Evolutionary conservation across 1,284 basidiomycete species (phyloP), one percentile per base, ranked within the genome.

Genomic region (Clitocybe nebularis): DNA sequence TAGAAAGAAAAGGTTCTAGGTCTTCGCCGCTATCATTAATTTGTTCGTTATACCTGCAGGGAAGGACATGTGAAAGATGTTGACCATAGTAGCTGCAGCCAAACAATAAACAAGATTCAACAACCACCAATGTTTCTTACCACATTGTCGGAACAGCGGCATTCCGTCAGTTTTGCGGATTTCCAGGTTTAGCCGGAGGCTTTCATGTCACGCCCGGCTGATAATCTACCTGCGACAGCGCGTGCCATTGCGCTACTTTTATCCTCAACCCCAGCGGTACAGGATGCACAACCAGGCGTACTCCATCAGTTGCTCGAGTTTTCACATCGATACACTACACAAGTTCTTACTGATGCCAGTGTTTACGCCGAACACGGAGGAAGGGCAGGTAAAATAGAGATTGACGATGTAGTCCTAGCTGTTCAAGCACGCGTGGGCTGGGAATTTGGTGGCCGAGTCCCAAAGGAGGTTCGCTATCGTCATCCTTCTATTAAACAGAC

Each of bases 231-330:
- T 8, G 79, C 91, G 24, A 93, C 94, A 48, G 94, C 93, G 7
- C 80, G 94, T 21, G 79, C 94, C 21, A 93, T 98, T 39, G 92
- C 95, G 0, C 77, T 99, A 24, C 80, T 99, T 23, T 77, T 98
- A 19, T 90, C 94, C 2, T 89, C 92, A 0, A 93, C 92, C n/a
- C 93, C 95, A 3, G 77, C 84, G 3, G 85, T 98, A 0, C 84
- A 93, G 49, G 94, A 98, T 66, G 84, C 89, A 4, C 93, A 98
- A 54, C 93, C 94, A 4, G 86, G 86, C 2, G 95, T 98, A 2
- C 76, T 99, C 1, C 88, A 95, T 54, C 94, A 97, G 61, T 78
- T 99, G 3, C 80, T 98, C 43, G 95, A 99, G 66, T 97, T 99
- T 61, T 84, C 95, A 0, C 87, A 97, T 62, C 77, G 95, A 66